These are phyloP conservation scores for Inga laurina DNA, from an alignment of 306 rosid species.

Conservation along the genomic window DNA sequence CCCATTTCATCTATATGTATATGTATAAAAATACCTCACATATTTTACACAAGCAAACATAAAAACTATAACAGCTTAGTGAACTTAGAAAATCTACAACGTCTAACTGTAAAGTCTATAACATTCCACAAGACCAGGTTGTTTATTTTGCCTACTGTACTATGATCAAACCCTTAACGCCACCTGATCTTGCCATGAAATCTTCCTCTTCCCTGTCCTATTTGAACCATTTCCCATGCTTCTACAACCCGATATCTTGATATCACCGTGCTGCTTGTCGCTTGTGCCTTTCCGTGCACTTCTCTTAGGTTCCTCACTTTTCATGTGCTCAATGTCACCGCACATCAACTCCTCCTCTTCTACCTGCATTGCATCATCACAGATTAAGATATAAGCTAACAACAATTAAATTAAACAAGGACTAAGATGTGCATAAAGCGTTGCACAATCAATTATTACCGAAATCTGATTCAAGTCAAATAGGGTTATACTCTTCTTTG, in stretches of 20 bases:
- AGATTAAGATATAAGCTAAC: constrained; percentile 22
- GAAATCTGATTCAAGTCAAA: constrained; percentile 94
- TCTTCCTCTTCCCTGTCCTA: constrained; percentile 88
- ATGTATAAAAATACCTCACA: constrained; percentile 40
- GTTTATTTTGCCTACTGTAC: constrained; percentile 20
- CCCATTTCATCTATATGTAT: constrained; percentile 43
- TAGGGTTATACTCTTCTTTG: constrained; percentile 56
- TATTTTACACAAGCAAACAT: constrained; percentile 47
- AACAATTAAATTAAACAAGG: constrained; percentile 15
- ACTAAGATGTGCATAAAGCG: constrained; percentile 7
- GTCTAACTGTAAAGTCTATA: constrained; percentile 21
- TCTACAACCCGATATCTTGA: constrained; percentile 75
- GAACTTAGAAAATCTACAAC: constrained; percentile 38
- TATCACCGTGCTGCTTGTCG: constrained; percentile 67
- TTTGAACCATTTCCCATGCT: constrained; percentile 67
- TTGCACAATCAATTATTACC: constrained; percentile 52
- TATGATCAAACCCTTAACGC: constrained; percentile 81
- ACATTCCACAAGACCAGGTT: constrained; percentile 33
- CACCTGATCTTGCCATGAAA: constrained; percentile 97
- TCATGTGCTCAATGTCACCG: constrained; percentile 44
- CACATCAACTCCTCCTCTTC: constrained; percentile 89
- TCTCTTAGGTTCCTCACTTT: constrained; percentile 69
- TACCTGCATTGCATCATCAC: constrained; percentile 43
- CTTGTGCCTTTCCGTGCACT: constrained; percentile 52
- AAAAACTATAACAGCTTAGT: constrained; percentile 30